Evolutionary conservation across 495 filamentous ascomycete species (phyloP).

Genomic region (Neurospora tetrasperma): DNA sequence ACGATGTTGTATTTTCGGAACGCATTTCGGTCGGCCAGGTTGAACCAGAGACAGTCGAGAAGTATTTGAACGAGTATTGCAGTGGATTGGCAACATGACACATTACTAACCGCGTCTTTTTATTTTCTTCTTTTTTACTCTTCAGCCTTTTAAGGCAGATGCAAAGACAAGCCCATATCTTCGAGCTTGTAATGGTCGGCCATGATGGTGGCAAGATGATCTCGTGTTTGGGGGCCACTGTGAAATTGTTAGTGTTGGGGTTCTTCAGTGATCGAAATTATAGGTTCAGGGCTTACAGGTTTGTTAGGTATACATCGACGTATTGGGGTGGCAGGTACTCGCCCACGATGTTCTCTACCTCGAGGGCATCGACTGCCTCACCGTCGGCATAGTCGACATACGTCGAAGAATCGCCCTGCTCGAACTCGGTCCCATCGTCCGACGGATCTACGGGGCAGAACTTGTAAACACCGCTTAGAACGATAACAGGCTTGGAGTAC

Average conservation of each 20-base stretch:
- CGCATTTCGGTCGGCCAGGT: background rate
- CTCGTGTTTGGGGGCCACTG: conserved; percentile 70
- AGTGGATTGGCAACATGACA: background rate
- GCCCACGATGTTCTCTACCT: conserved; percentile 69
- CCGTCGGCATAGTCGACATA: conserved; percentile 67
- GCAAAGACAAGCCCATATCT: conserved; percentile 56
- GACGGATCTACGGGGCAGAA: conserved; percentile 81
- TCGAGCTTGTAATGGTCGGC: conserved; percentile 78
- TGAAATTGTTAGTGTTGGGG: conserved; percentile 18
- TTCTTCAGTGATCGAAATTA: background rate
- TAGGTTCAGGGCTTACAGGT: conserved; percentile 54
- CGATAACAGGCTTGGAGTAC: conserved; percentile 71
- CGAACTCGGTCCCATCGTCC: conserved; percentile 63
- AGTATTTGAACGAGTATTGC: background rate
- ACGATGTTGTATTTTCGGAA: background rate
- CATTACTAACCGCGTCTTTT: background rate
- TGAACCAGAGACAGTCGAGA: background rate
- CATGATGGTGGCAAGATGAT: conserved; percentile 71
- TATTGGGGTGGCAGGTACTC: conserved; percentile 77
- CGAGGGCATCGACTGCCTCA: conserved; percentile 60
- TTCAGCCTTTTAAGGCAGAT: conserved; percentile 3
- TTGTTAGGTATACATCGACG: conserved; percentile 84
- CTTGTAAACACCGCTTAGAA: conserved; percentile 79
- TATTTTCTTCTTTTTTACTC: background rate
- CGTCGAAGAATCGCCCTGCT: conserved; percentile 67